Evolutionary conservation across 352 stramenopile genomes (phyloP).

Genomic region (Globisporangium cystogenes): DNA sequence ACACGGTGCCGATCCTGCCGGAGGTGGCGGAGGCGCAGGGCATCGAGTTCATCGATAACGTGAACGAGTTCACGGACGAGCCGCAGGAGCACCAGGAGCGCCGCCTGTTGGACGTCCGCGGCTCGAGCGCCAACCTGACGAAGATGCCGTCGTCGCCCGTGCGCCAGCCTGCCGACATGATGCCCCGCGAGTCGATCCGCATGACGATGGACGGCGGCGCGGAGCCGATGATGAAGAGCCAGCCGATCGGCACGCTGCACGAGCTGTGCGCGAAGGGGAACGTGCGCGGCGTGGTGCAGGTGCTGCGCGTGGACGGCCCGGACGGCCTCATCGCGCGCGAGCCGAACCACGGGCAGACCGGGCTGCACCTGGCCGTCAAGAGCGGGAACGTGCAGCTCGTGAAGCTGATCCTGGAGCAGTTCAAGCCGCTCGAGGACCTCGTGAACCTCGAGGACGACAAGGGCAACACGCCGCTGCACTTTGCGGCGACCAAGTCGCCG

Average conservation of each 20-base stretch:
- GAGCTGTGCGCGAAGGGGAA: constrained; percentile 80
- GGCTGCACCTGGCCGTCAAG: constrained; percentile 77
- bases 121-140: constrained; percentile 8
- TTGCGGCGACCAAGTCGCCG: constrained; percentile 81
- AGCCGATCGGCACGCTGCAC: constrained; percentile 74
- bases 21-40: constrained; percentile 40
- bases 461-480: constrained; percentile 82
- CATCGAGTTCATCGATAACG: constrained; percentile 55
- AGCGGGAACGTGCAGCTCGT: constrained; percentile 78
- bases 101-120: constrained; percentile 29
- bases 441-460: constrained; percentile 86
- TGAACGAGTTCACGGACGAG: constrained; percentile 26
- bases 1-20: constrained; percentile 50
- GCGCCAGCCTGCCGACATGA: constrained; percentile 13
- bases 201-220: constrained; percentile 65
- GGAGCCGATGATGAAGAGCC: constrained; percentile 66
- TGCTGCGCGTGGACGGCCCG: constrained; percentile 64
- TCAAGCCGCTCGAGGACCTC: constrained; percentile 70
- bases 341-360: constrained; percentile 81
- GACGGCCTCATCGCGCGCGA: constrained; percentile 66
- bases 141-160: constrained; percentile 10
- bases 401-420: constrained; percentile 81
- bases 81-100: too few relatives aligned
- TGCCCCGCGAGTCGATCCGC: constrained; percentile 56
- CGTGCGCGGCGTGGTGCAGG: constrained; percentile 67